These are phyloP conservation scores for Trichomonas vaginalis DNA, from an alignment of 208 protist genomes.

Conservation along the genomic window DNA sequence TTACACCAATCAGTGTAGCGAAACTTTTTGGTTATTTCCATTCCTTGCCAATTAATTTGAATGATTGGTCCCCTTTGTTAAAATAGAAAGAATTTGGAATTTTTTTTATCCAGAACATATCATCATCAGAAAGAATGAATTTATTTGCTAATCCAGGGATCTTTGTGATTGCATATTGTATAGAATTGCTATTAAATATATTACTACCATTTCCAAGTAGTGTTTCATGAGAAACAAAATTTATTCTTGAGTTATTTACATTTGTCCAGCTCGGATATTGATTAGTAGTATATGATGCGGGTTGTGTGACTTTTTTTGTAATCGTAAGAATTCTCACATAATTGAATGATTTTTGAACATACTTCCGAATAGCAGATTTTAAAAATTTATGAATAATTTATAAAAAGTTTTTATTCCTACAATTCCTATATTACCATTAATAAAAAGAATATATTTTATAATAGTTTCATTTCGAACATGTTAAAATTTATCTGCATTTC, in stretches of 20 bases:
- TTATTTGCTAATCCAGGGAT: background rate
- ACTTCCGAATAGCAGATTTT: too few species aligned
- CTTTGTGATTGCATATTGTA: background rate
- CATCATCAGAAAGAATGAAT: background rate
- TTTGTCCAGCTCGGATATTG: background rate
- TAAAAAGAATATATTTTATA: too few species aligned
- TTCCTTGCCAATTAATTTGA: background rate
- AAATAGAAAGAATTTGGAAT: background rate
- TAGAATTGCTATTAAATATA: background rate
- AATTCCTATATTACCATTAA: too few species aligned
- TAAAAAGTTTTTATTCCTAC: too few species aligned
- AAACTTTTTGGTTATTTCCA: background rate
- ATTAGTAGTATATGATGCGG: background rate
- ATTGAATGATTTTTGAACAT: too few species aligned
- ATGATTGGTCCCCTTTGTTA: background rate
- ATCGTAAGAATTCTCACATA: too few species aligned
- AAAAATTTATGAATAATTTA: too few species aligned
- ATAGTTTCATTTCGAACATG: too few species aligned
- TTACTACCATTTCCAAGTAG: background rate
- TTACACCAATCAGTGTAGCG: too few species aligned
- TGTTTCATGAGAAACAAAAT: background rate
- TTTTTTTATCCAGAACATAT: background rate
- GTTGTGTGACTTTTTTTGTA: too few species aligned
- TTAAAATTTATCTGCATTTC: too few species aligned
- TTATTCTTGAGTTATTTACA: background rate